Conservation (phyloP, 805 yeast species). For the Groenewaldozyma tartarivorans region DNA sequence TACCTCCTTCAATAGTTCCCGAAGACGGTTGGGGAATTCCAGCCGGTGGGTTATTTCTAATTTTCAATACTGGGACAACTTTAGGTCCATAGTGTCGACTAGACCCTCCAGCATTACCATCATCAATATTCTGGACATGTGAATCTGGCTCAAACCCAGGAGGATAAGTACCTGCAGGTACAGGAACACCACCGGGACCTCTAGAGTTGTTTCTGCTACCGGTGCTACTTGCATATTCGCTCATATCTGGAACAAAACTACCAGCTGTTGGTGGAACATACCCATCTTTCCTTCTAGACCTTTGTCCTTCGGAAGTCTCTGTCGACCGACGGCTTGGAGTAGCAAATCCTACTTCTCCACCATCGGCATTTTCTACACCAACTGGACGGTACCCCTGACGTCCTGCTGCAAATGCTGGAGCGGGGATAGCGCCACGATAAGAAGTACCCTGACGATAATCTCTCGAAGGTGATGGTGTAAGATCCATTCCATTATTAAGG, state of each 20-base stretch:
- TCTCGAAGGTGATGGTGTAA: neutral
- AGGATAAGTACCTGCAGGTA: neutral
- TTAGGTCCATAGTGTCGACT: slow-evolving; percentile 19
- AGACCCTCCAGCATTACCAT: neutral
- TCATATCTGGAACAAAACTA: neutral
- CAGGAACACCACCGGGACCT: slow-evolving; percentile 1
- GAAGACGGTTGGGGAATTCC: neutral
- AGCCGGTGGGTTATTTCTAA: slow-evolving; percentile 1
- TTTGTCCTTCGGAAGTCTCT: neutral
- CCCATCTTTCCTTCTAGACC: neutral
- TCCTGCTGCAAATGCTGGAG: neutral
- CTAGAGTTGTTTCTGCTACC: neutral
- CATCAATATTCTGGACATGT: neutral
- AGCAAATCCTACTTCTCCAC: neutral
- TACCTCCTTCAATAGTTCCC: neutral
- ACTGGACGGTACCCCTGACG: slow-evolving; percentile 1
- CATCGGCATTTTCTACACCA: slow-evolving; percentile 1
- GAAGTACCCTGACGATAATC: slow-evolving; percentile 1
- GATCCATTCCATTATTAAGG: too few relatives aligned
- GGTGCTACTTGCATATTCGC: neutral
- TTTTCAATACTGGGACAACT: slow-evolving; percentile 19
- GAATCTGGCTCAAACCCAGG: neutral
- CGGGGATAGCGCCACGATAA: slow-evolving; percentile 4
- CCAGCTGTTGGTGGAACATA: neutral
- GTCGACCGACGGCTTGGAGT: neutral